These are phyloP conservation scores for Naumovozyma castellii DNA, from an alignment of 805 yeast genomes.

Conservation along the genomic window DNA sequence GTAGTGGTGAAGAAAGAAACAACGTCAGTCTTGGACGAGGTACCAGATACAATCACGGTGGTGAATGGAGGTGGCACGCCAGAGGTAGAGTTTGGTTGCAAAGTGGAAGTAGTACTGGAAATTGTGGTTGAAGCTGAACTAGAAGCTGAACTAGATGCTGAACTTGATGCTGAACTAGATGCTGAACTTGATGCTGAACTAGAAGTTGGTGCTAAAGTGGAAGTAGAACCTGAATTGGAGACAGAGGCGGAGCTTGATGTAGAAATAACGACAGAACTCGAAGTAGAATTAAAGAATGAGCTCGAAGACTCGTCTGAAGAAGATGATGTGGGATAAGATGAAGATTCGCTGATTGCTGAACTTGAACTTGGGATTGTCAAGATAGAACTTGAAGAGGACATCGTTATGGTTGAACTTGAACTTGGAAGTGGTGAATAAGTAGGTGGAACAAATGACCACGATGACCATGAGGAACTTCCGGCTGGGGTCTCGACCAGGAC, in stretches of 20 bases:
- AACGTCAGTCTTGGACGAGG: not conserved
- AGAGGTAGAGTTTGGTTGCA: not conserved
- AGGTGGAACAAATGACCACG: no score
- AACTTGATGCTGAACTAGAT: not conserved
- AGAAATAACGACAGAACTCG: slow-evolving; percentile 3
- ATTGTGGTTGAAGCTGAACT: not conserved
- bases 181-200: not conserved
- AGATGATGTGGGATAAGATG: no score
- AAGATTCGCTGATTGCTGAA: no score
- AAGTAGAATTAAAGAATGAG: no score
- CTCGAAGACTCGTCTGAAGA: no score
- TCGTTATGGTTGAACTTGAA: no score
- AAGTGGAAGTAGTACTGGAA: not conserved
- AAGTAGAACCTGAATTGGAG: not conserved
- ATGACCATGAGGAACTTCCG: no score
- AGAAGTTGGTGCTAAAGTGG: not conserved
- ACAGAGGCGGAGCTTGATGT: not conserved
- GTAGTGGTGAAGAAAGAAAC: not conserved
- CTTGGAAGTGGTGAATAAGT: no score
- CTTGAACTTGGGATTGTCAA: no score
- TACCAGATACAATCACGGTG: not conserved
- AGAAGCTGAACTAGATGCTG: no score
- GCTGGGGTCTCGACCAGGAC: no score
- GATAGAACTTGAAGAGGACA: no score
- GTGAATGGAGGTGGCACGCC: not conserved